phyloP scores from a whole-genome alignment of 345 rosid genomes.

The Firmiana major region DNA sequence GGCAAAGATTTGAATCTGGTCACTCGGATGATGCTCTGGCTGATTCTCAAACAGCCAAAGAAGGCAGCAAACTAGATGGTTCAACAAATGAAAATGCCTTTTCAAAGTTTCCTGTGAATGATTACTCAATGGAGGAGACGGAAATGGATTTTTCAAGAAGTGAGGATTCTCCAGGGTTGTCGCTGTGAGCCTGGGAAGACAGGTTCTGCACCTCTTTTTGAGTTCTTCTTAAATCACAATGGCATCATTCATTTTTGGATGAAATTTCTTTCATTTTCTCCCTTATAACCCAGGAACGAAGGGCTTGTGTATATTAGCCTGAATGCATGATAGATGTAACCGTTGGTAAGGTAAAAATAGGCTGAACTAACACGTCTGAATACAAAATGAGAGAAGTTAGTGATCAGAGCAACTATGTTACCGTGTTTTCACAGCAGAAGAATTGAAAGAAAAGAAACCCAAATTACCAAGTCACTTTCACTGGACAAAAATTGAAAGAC shows the following conservation, averaged over 20 bases:
- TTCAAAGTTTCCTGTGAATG: conserved; percentile 8
- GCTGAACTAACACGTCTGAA: no score
- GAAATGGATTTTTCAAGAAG: background rate
- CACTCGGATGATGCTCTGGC: background rate
- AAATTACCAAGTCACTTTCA: background rate
- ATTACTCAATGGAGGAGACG: background rate
- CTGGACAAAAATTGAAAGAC: background rate
- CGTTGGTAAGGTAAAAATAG: background rate
- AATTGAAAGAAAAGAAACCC: background rate
- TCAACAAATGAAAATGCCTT: background rate
- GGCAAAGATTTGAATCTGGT: conserved; percentile 58
- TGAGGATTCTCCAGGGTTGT: background rate
- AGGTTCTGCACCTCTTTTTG: background rate
- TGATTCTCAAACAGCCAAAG: conserved; percentile 5
- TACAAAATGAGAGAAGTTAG: background rate
- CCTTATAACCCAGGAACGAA: background rate
- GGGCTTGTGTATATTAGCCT: background rate
- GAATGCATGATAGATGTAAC: background rate
- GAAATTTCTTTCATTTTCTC: background rate
- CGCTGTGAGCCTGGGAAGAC: background rate
- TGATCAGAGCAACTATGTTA: background rate
- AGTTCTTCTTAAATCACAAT: background rate
- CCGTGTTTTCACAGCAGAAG: background rate
- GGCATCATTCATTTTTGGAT: background rate
- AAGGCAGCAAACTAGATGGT: background rate